Evolutionary conservation across 352 stramenopile genomes (phyloP).

Genomic region (Phytophthora syringae): DNA sequence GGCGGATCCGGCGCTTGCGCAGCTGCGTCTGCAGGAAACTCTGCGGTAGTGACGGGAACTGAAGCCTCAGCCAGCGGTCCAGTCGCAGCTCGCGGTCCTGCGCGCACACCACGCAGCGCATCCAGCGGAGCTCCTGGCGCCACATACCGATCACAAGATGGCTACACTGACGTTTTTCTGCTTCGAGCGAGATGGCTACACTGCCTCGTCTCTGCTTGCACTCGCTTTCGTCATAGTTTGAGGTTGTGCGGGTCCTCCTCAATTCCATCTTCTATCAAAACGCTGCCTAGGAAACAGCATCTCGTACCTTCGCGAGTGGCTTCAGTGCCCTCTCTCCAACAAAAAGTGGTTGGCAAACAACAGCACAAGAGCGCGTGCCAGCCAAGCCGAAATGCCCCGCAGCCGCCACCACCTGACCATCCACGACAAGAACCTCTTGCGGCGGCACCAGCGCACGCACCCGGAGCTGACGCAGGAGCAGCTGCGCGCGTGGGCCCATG

Average conservation of each 20-base stretch:
- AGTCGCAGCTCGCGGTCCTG: slow-evolving; percentile 66
- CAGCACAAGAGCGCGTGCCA: slow-evolving; percentile 22
- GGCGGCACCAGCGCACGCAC: slow-evolving; percentile 24
- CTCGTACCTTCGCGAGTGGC: too few species aligned
- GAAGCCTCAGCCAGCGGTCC: slow-evolving; percentile 65
- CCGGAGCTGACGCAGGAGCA: slow-evolving; percentile 44
- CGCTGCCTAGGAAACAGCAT: too few species aligned
- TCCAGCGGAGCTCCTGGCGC: slow-evolving; percentile 55
- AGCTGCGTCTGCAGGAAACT: slow-evolving; percentile 71
- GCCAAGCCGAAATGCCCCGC: slow-evolving; percentile 6
- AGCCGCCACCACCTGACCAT: slow-evolving; percentile 46
- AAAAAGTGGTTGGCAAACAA: slow-evolving; percentile 3
- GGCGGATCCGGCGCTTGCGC: slow-evolving; percentile 71
- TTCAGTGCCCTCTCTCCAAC: too few species aligned
- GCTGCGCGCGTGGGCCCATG: slow-evolving; percentile 37
- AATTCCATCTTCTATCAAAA: too few species aligned
- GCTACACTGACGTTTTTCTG: slow-evolving; percentile 4
- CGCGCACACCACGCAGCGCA: slow-evolving; percentile 50
- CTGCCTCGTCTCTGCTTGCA: neutral
- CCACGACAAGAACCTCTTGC: slow-evolving; percentile 39
- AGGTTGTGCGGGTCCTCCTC: neutral
- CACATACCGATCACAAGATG: slow-evolving; percentile 30
- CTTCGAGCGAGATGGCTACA: too few species aligned
- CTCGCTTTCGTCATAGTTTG: too few species aligned
- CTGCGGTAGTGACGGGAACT: slow-evolving; percentile 61